These are phyloP conservation scores for Aspergillus terreus DNA, from an alignment of 2,329 filamentous ascomycete species.

Conservation along the genomic window DNA sequence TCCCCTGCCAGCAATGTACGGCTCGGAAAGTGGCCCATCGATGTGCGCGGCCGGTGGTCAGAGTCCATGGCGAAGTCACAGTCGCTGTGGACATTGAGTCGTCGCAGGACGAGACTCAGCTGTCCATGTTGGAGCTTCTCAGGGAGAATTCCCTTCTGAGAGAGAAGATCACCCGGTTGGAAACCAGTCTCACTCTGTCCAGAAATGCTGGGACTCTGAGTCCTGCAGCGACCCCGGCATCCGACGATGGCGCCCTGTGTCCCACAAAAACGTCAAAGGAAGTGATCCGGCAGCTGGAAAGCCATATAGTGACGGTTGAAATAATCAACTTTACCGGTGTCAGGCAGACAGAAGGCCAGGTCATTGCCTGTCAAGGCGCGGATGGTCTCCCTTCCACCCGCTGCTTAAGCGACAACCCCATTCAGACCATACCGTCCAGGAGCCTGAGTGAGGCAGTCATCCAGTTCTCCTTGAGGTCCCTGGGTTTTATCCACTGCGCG, in stretches of 20 bases:
- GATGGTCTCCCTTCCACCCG: neutral
- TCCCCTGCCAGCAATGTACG: slow-evolving; percentile 6
- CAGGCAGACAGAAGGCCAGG: neutral
- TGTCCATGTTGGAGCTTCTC: neutral
- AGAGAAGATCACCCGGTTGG: neutral
- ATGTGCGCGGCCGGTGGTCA: neutral
- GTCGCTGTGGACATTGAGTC: neutral
- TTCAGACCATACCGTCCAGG: neutral
- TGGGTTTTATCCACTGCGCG: slow-evolving; percentile 8
- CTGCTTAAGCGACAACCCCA: neutral
- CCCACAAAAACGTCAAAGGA: neutral
- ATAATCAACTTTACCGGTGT: neutral
- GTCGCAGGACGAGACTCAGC: neutral
- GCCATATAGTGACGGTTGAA: neutral
- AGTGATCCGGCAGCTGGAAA: neutral
- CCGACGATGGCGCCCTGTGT: neutral
- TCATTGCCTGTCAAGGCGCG: neutral
- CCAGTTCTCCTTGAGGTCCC: slow-evolving; percentile 2
- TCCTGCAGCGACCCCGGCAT: neutral
- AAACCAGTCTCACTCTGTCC: neutral
- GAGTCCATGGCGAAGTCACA: neutral
- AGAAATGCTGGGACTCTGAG: neutral
- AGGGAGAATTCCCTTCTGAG: neutral
- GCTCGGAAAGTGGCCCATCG: slow-evolving; percentile 1
- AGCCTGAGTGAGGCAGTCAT: slow-evolving; percentile 2